Base-by-base conservation (phyloP, 2,329 filamentous ascomycete genomes). In the Cladosporium sp. region DNA sequence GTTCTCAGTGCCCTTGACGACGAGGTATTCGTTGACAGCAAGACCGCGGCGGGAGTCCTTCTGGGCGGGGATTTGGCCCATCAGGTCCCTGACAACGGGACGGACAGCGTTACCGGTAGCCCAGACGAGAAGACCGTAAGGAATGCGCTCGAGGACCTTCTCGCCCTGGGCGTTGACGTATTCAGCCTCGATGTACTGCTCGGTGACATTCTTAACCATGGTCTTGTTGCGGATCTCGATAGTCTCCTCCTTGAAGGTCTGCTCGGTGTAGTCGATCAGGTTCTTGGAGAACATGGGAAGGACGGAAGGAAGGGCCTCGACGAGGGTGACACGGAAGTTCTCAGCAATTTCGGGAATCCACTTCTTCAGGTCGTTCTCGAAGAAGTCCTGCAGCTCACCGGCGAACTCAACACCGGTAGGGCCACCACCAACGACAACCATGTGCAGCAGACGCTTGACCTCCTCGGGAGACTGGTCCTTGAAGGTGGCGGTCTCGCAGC, bases 241-340 rank as follows among this genome's bases (percentile, higher is more conserved):
- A 68, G 90, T 91, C 74, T 99, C 93, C 77, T 99, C 93, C 75
- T 95, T 93, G 78, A 99, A 95, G 41, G 92, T 96, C 73, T 91
- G 92, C 76, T 99, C 93, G 62, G 93, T 99, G 80, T 99, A 99
- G 66, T 99, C 93, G 67, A 99, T 97, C 66, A 99, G 80, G 73
- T 96, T 90, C 82, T 97, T 97, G 70, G 89, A 96, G 80, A 99
- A 99, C 80, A 91, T 95, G 64, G 93, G 93, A 58, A 99, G 82
- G 47, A 96, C 75, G 70, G 95, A 96, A 63, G 93, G 93, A 29
- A 99, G 83, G 55, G 93, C 93, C 76, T 99, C 93, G 59, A 99
- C 92, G 42, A 99, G 84, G 52, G 93, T 99, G 58, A 99, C 92
- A 72, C 91, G 88, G 84, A 99, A 97, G 73, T 91, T 89, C 64